Conservation (phyloP, 805 yeast species). For the Jamesozyma piceae region DNA sequence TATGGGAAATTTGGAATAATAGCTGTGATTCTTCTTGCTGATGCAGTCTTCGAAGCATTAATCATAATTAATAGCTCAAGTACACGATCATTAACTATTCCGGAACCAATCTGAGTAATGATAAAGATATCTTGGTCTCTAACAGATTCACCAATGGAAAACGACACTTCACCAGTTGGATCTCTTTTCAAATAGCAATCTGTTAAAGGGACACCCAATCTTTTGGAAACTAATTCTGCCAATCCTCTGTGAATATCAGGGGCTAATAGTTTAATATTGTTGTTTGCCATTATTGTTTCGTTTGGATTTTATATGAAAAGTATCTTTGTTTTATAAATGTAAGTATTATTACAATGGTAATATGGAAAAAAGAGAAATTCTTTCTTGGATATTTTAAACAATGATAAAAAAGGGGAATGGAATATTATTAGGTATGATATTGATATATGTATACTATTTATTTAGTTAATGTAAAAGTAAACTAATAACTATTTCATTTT, state of each 20-base stretch:
- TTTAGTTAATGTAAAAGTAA: too few relatives aligned
- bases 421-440: neutral
- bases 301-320: too few relatives aligned
- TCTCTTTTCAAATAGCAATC: slow-evolving; percentile 58
- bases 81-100: slow-evolving; percentile 64
- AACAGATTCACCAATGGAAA: slow-evolving; percentile 70
- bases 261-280: slow-evolving; percentile 58
- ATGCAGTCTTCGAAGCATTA: slow-evolving; percentile 76
- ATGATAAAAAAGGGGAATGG: neutral
- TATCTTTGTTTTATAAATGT: too few relatives aligned
- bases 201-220: slow-evolving; percentile 50
- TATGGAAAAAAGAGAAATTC: too few relatives aligned
- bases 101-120: slow-evolving; percentile 71
- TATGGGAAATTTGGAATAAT: slow-evolving; percentile 80
- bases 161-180: slow-evolving; percentile 65
- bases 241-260: slow-evolving; percentile 59
- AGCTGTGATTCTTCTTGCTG: slow-evolving; percentile 78
- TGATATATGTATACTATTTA: neutral
- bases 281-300: slow-evolving; percentile 49
- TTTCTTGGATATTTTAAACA: too few relatives aligned
- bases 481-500: too few relatives aligned
- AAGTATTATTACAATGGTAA: too few relatives aligned
- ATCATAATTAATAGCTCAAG: slow-evolving; percentile 69
- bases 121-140: slow-evolving; percentile 78
- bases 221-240: slow-evolving; percentile 56